phyloP scores from a whole-genome alignment of 352 stramenopile genomes.

The Globisporangium uncinulatum region DNA sequence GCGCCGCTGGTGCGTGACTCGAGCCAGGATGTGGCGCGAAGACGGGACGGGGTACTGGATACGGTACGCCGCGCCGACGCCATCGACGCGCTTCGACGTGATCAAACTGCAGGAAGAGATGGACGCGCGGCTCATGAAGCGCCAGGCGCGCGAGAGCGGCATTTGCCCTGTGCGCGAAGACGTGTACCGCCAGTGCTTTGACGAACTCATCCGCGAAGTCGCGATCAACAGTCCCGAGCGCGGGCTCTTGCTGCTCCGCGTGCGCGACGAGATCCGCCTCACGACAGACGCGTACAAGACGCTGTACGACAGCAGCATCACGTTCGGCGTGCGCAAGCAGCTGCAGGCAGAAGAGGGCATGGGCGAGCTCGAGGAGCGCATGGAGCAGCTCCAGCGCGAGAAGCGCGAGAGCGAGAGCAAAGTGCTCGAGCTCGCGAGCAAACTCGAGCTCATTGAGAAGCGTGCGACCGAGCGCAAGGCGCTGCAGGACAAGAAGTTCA shows the following conservation, averaged over 20 bases:
- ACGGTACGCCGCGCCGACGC: constrained; percentile 86
- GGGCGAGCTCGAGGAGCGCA: constrained; percentile 70
- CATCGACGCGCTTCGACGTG: constrained; percentile 91
- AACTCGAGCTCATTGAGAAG: constrained; percentile 92
- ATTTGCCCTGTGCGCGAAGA: constrained; percentile 93
- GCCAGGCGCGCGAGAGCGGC: constrained; percentile 89
- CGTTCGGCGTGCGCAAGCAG: constrained; percentile 92
- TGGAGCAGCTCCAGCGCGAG: constrained; percentile 36
- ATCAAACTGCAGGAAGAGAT: constrained; percentile 89
- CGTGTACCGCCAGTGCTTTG: constrained; percentile 90
- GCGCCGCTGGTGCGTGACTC: not conserved
- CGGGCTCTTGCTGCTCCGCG: constrained; percentile 87
- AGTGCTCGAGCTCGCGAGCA: constrained; percentile 88
- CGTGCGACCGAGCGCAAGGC: constrained; percentile 78
- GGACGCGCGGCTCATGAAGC: constrained; percentile 84
- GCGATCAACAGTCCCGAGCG: constrained; percentile 90
- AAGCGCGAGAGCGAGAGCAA: constrained; percentile 77
- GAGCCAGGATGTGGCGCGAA: constrained; percentile 69
- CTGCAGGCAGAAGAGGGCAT: constrained; percentile 92
- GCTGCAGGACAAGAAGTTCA: constrained; percentile 92
- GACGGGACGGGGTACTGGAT: constrained; percentile 86
- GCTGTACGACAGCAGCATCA: constrained; percentile 91
- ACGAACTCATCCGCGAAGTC: constrained; percentile 92
- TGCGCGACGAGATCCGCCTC: constrained; percentile 91
- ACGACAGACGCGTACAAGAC: constrained; percentile 95